Conservation (phyloP, 225 moss, liverwort and hornwort genomes). For the Neckera pumila region DNA sequence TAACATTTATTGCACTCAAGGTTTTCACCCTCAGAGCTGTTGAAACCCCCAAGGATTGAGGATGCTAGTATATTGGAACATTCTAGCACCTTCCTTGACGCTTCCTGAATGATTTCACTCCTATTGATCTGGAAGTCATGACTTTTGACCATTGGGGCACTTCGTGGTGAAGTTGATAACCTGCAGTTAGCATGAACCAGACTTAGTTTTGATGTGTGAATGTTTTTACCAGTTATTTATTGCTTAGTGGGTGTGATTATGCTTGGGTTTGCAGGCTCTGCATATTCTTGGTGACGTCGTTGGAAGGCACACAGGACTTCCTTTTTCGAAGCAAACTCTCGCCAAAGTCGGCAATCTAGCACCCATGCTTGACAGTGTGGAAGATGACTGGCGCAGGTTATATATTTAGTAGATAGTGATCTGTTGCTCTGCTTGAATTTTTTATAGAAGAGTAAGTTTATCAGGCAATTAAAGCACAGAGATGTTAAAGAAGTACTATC, state of each 20-base stretch:
- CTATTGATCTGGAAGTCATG: neutral
- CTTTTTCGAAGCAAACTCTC: slow-evolving; percentile 13
- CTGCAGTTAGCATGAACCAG: neutral
- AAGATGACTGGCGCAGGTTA: slow-evolving; percentile 50
- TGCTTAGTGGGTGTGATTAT: neutral
- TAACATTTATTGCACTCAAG: neutral
- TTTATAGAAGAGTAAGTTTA: neutral
- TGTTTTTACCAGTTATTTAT: neutral
- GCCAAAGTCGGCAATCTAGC: slow-evolving; percentile 2
- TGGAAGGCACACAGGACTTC: slow-evolving; percentile 17
- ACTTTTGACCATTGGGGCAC: neutral
- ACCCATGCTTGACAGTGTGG: slow-evolving; percentile 6
- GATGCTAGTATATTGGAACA: neutral
- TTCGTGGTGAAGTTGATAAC: neutral
- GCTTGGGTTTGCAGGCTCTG: slow-evolving; percentile 22
- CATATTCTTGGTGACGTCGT: slow-evolving; percentile 23
- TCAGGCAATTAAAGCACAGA: neutral
- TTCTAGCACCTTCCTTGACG: neutral
- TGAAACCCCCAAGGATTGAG: neutral
- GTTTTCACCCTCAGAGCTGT: neutral
- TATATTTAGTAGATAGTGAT: slow-evolving; percentile 25
- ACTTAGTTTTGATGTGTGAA: neutral
- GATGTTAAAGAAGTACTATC: neutral
- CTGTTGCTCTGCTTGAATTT: neutral
- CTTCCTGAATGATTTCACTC: neutral